A percentile compares a stretch with the other conserved stretches of the same genome.
Evolutionary conservation across 441 rosid species (phyloP).

Genomic region (Populus trichocarpa): DNA sequence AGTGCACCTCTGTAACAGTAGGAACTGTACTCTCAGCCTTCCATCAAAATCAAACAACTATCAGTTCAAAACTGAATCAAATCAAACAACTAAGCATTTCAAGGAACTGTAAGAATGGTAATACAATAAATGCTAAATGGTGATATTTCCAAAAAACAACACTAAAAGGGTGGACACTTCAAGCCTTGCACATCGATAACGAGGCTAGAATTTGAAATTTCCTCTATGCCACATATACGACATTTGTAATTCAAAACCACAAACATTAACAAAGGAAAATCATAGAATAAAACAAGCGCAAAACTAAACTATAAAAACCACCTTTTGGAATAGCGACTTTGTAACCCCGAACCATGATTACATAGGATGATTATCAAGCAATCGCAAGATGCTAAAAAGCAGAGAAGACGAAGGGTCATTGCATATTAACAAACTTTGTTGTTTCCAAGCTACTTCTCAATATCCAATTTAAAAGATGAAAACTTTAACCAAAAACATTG

Average conservation of each 20-base stretch:
- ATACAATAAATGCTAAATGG: neutral
- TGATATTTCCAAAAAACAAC: neutral
- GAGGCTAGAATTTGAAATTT: neutral
- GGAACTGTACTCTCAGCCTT: slow-evolving; percentile 20
- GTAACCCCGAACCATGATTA: neutral
- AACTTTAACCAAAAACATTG: neutral
- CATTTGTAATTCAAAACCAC: neutral
- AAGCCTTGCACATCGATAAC: neutral
- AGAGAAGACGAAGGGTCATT: neutral
- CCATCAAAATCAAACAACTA: neutral
- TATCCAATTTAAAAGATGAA: neutral
- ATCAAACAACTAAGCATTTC: neutral
- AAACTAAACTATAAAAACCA: neutral
- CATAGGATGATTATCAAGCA: neutral
- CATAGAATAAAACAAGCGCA: neutral
- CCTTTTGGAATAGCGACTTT: neutral
- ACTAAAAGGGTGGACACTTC: neutral
- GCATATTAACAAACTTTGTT: neutral
- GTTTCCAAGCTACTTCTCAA: neutral
- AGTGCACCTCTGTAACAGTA: neutral
- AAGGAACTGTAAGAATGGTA: too few relatives aligned
- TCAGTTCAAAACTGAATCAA: neutral
- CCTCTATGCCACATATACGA: neutral
- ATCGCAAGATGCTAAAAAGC: neutral
- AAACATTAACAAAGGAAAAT: neutral